These are phyloP conservation scores for Daedaleopsis nitida DNA, from an alignment of 768 basidiomycete genomes.

Conservation along the genomic window DNA sequence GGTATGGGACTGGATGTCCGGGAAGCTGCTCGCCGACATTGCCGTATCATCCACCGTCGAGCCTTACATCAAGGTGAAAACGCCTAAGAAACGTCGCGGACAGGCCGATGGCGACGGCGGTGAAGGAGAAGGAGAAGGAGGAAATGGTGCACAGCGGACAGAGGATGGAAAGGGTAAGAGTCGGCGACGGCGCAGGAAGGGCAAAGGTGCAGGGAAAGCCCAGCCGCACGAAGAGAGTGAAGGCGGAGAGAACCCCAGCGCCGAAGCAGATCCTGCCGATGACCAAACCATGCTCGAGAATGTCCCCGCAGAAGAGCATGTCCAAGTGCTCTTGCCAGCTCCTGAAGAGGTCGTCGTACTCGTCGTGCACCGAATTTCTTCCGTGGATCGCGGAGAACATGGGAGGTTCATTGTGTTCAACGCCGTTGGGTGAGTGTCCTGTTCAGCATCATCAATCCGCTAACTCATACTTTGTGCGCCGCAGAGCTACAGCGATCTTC, in stretches of 20 bases:
- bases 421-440: constrained; percentile 64
- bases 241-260: constrained; percentile 28
- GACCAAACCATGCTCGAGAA: not conserved
- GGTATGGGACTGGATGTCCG: constrained; percentile 80
- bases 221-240: constrained; percentile 31
- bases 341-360: constrained; percentile 40
- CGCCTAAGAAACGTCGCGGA: constrained; percentile 31
- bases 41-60: constrained; percentile 42
- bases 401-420: constrained; percentile 59
- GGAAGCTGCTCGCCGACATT: constrained; percentile 54
- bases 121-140: constrained; percentile 23
- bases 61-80: constrained; percentile 41
- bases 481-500: constrained; percentile 72
- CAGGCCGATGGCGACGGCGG: constrained; percentile 31
- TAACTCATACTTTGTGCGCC: not conserved
- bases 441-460: not conserved
- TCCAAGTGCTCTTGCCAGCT: not conserved
- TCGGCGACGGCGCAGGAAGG: constrained; percentile 19
- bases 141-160: constrained; percentile 21
- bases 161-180: constrained; percentile 13
- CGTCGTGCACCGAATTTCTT: constrained; percentile 58
- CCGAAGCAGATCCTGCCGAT: constrained; percentile 21
- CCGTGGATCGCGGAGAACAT: constrained; percentile 38
- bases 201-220: constrained; percentile 14
- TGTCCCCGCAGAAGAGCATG: not conserved